Evolutionary conservation across 805 yeast genomes (phyloP), one percentile per base, ranked within the genome.

Genomic region (Starmerella floricola): DNA sequence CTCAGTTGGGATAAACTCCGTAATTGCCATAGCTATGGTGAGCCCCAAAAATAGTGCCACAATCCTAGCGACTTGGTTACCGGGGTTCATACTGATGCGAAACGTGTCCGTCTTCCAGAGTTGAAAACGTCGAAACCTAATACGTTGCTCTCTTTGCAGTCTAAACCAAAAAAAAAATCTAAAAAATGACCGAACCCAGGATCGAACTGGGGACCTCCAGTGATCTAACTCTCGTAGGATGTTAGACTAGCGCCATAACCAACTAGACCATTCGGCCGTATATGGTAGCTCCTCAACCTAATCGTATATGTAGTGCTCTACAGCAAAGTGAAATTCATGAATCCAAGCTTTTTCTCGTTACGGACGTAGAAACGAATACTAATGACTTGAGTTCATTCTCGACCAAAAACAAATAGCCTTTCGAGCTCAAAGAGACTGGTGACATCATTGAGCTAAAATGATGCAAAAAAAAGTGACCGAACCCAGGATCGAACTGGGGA

Each of bases 1-100:
- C 1, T 56, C 47, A 0, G 76, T 61, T 1, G 95, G 81, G 30
- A 61, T 72, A 55, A 86, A 85, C 2, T 19, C 47, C 2, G 32
- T 29, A 17, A 40, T 16, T 13, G 44, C 28, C 11, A 38, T 12
- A 12, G n/a, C n/a, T n/a, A n/a, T n/a, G n/a, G n/a, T n/a, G n/a
- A n/a, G n/a, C n/a, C n/a, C n/a, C n/a, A n/a, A n/a, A n/a, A n/a
- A n/a, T n/a, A n/a, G n/a, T n/a, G n/a, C n/a, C n/a, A n/a, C n/a
- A n/a, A n/a, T n/a, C n/a, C n/a, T n/a, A n/a, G n/a, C n/a, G n/a
- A n/a, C n/a, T n/a, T n/a, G n/a, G n/a, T n/a, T n/a, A n/a, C n/a
- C n/a, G n/a, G n/a, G n/a, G n/a, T n/a, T n/a, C n/a, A n/a, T n/a
- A n/a, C n/a, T n/a, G n/a, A n/a, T n/a, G n/a, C n/a, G n/a, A n/a